Conservation (phyloP, 805 yeast genomes). For the Barnettozyma sucrosica region DNA sequence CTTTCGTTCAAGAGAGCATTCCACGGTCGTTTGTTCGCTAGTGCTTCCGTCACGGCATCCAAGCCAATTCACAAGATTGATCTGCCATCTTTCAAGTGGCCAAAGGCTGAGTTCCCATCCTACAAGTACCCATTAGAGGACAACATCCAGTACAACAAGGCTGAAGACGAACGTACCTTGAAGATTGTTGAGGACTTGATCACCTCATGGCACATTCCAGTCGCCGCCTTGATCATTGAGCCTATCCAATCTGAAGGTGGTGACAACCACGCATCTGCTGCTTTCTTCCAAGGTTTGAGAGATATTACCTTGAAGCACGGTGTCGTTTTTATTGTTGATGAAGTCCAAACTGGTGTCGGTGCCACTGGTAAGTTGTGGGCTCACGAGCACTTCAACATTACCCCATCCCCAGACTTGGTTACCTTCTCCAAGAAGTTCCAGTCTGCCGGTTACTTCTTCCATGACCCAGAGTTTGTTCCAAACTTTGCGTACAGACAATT, state of each 20-base stretch:
- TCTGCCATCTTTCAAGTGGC: constrained; percentile 94
- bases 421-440: constrained; percentile 88
- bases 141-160: constrained; percentile 53
- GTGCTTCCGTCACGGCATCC: constrained; percentile 86
- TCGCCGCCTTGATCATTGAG: constrained; percentile 86
- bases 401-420: constrained; percentile 76
- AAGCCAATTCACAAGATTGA: constrained; percentile 92
- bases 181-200: constrained; percentile 67
- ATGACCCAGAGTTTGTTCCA: constrained; percentile 67
- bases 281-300: constrained; percentile 78
- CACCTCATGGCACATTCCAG: constrained; percentile 62
- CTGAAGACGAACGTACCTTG: constrained; percentile 80
- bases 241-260: constrained; percentile 93
- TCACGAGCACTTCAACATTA: constrained; percentile 75
- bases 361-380: constrained; percentile 87
- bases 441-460: constrained; percentile 83
- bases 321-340: constrained; percentile 72
- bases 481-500: constrained; percentile 79
- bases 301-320: constrained; percentile 67
- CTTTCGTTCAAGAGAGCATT: constrained; percentile 83
- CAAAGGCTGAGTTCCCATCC: constrained; percentile 87
- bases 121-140: constrained; percentile 80
- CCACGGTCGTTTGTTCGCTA: constrained; percentile 93
- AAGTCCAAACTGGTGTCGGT: constrained; percentile 88
- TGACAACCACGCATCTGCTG: constrained; percentile 77